Evolutionary conservation across 2,329 filamentous ascomycete species (phyloP).

Genomic region (Zymoseptoria crescenta): DNA sequence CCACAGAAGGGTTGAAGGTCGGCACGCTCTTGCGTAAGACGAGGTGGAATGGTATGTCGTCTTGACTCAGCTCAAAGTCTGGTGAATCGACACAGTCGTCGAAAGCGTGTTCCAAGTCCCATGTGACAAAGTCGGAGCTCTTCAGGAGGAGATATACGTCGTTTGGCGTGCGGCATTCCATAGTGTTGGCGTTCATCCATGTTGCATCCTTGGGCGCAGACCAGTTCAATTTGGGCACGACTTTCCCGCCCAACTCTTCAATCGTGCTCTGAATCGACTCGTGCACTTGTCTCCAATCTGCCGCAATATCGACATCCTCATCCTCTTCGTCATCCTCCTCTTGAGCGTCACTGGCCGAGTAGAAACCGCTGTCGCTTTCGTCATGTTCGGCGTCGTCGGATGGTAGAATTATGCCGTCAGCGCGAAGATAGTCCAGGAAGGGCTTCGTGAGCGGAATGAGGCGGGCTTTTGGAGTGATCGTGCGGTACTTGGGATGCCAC

Average conservation of each 20-base stretch:
- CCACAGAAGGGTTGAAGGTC: slow-evolving; percentile 77
- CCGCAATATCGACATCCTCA: slow-evolving; percentile 54
- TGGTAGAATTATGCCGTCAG: slow-evolving; percentile 86
- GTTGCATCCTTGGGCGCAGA: slow-evolving; percentile 92
- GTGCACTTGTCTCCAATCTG: slow-evolving; percentile 63
- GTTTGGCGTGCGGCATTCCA: slow-evolving; percentile 81
- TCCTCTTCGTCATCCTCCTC: slow-evolving; percentile 47
- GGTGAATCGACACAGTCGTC: slow-evolving; percentile 55
- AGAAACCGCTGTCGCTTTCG: slow-evolving; percentile 46
- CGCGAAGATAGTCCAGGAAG: slow-evolving; percentile 80
- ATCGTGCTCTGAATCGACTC: slow-evolving; percentile 69
- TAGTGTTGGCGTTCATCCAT: slow-evolving; percentile 83
- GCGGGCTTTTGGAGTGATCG: slow-evolving; percentile 74
- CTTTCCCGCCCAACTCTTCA: slow-evolving; percentile 70
- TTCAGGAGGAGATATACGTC: slow-evolving; percentile 93
- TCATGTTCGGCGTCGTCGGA: slow-evolving; percentile 49
- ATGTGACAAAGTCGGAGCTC: slow-evolving; percentile 86
- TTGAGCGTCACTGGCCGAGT: slow-evolving; percentile 30
- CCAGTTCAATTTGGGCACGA: slow-evolving; percentile 95
- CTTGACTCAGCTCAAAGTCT: slow-evolving; percentile 15
- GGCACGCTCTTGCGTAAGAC: slow-evolving; percentile 77
- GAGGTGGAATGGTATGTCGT: slow-evolving; percentile 63
- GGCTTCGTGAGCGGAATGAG: slow-evolving; percentile 67
- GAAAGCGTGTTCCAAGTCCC: slow-evolving; percentile 90
- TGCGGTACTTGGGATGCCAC: slow-evolving; percentile 82